Evolutionary conservation across 2,329 filamentous ascomycete genomes (phyloP).

Genomic region (Fusarium nematophilum): DNA sequence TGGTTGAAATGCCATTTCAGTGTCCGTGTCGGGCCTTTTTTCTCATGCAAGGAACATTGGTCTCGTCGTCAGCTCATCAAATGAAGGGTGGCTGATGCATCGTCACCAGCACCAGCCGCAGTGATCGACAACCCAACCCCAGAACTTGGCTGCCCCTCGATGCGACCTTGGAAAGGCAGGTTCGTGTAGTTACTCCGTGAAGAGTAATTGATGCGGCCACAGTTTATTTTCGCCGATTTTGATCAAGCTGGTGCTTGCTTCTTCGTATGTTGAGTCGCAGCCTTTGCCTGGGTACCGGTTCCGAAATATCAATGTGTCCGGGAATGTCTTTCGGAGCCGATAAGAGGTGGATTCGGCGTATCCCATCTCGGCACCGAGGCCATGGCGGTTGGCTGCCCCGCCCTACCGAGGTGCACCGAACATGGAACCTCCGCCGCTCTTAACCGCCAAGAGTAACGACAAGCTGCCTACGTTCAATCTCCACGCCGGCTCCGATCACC

Average conservation of each 20-base stretch:
- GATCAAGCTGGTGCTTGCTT: not conserved
- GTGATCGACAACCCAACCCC: constrained; percentile 18
- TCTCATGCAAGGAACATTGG: constrained; percentile 4
- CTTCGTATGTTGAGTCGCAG: too few species aligned
- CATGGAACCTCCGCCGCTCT: constrained; percentile 21
- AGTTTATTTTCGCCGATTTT: constrained; percentile 13
- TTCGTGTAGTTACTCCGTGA: constrained; percentile 3
- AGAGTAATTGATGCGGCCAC: constrained; percentile 10
- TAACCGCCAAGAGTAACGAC: constrained; percentile 10
- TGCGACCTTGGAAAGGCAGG: constrained; percentile 22
- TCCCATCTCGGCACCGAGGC: constrained; percentile 31
- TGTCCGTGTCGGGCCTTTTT: constrained; percentile 1
- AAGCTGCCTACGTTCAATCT: too few species aligned
- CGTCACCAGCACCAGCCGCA: constrained; percentile 11
- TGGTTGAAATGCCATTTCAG: not conserved
- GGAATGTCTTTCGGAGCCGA: constrained; percentile 27
- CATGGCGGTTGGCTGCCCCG: constrained; percentile 14
- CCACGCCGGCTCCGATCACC: constrained; percentile 27
- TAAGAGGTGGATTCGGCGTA: constrained; percentile 15
- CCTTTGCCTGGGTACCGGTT: constrained; percentile 2
- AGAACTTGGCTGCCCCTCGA: constrained; percentile 22
- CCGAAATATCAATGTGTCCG: not conserved
- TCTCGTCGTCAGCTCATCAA: not conserved
- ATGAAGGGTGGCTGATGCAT: constrained; percentile 27
- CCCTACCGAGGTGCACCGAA: constrained; percentile 27